Conservation (phyloP, 768 basidiomycete genomes). For the Lentinula sp. region DNA sequence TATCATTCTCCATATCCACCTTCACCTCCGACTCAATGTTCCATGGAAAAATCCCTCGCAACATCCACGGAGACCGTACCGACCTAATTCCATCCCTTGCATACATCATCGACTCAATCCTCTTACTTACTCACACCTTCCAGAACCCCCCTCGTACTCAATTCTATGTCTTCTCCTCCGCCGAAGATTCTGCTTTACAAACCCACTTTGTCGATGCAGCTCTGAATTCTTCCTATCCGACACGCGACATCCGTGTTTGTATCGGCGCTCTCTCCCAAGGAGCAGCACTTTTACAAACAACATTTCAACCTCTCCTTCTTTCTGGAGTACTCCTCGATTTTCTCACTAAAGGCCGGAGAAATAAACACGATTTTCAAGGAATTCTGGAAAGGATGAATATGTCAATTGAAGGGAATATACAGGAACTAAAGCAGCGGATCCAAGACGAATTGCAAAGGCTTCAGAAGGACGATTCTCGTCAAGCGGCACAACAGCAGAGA, state of each 20-base stretch:
- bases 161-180: constrained; percentile 41
- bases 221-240: constrained; percentile 22
- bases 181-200: constrained; percentile 33
- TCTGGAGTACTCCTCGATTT: constrained; percentile 38
- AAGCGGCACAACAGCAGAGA: constrained; percentile 15
- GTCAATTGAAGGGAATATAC: constrained; percentile 27
- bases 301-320: constrained; percentile 41
- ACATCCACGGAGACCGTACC: constrained; percentile 18
- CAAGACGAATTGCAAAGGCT: constrained; percentile 28
- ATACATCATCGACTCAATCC: constrained; percentile 26
- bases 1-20: constrained; percentile 29
- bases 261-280: constrained; percentile 47
- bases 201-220: constrained; percentile 35
- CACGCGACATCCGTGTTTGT: constrained; percentile 33
- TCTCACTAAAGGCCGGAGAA: constrained; percentile 26
- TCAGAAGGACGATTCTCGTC: constrained; percentile 20
- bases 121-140: constrained; percentile 14
- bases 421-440: constrained; percentile 30
- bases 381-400: constrained; percentile 35
- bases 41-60: constrained; percentile 11
- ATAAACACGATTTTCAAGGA: constrained; percentile 30
- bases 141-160: constrained; percentile 25
- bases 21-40: constrained; percentile 17
- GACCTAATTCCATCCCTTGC: constrained; percentile 31
- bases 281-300: constrained; percentile 39